These are phyloP conservation scores for Pichia sp. DNA, from an alignment of 1,139 yeast genomes.

Conservation along the genomic window DNA sequence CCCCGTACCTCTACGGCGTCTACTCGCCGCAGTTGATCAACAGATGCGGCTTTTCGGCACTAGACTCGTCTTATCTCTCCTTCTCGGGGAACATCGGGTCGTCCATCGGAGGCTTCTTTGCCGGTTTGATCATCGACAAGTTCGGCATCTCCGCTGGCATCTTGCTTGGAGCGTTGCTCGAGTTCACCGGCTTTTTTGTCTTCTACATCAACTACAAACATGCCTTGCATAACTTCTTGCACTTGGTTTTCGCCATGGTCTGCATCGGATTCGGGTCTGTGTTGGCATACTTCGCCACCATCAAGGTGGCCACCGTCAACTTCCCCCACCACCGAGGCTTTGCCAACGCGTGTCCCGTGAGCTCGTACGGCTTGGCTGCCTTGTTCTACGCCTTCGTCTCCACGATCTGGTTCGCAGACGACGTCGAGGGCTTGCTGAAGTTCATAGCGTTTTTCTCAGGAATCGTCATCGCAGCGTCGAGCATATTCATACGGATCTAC, in stretches of 20 bases:
- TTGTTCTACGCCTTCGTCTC: conserved; percentile 37
- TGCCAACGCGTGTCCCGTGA: conserved; percentile 57
- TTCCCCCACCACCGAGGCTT: conserved; percentile 68
- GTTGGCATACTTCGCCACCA: conserved; percentile 57
- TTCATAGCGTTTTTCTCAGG: conserved; percentile 33
- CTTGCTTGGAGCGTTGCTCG: conserved; percentile 47
- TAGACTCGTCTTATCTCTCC: conserved; percentile 61
- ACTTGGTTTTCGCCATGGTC: conserved; percentile 47
- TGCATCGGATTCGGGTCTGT: conserved; percentile 64
- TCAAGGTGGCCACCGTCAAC: conserved; percentile 65
- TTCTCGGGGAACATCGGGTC: conserved; percentile 60
- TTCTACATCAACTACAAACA: conserved; percentile 36
- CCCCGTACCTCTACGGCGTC: conserved; percentile 68
- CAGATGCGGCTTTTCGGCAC: conserved; percentile 52
- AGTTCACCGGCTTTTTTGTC: conserved; percentile 38
- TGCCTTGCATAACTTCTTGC: conserved; percentile 30
- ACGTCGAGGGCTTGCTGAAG: conserved; percentile 38
- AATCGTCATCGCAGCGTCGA: conserved; percentile 26
- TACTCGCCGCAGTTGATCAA: conserved; percentile 66
- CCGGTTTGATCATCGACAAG: conserved; percentile 61
- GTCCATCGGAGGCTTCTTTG: conserved; percentile 64
- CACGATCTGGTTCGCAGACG: conserved; percentile 40
- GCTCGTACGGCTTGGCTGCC: conserved; percentile 49
- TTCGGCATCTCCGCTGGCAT: conserved; percentile 53
- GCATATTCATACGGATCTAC: conserved; percentile 29